A percentile compares a stretch with the other conserved stretches of the same genome.
phyloP scores from a whole-genome alignment of 257 asterid species.

The Phtheirospermum japonicum region DNA sequence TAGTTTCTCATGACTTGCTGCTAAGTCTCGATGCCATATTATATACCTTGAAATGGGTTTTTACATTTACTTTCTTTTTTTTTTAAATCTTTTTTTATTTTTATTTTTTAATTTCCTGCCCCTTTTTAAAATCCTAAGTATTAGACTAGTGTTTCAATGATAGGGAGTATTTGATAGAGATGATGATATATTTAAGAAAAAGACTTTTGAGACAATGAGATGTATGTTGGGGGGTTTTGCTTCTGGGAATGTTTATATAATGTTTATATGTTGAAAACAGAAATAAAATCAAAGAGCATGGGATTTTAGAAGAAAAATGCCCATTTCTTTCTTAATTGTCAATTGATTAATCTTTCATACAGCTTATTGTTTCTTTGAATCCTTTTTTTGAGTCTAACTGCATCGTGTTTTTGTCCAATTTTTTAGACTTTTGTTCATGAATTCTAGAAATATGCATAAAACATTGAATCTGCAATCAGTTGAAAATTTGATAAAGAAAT shows the following conservation, averaged over 20 bases:
- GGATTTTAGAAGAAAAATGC: constrained; percentile 26
- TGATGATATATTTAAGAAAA: constrained; percentile 37
- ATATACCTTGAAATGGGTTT: constrained; percentile 42
- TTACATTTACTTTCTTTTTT: constrained; percentile 19
- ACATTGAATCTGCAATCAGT: no score
- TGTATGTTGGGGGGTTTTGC: constrained; percentile 31
- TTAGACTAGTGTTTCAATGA: constrained; percentile 44
- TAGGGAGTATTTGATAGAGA: constrained; percentile 44
- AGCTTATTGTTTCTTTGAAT: background rate
- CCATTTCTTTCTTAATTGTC: constrained; percentile 25
- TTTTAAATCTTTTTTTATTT: constrained; percentile 3
- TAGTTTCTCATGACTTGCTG: constrained; percentile 30
- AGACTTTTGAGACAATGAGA: constrained; percentile 34
- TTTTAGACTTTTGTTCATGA: background rate
- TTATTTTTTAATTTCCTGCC: background rate
- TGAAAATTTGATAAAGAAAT: no score
- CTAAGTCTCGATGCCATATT: no score
- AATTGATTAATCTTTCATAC: no score
- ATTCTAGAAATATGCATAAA: no score
- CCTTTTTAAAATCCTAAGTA: constrained; percentile 31
- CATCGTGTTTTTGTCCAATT: background rate
- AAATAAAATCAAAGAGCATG: constrained; percentile 41
- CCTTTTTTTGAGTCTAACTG: background rate
- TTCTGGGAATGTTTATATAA: constrained; percentile 43
- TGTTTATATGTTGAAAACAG: constrained; percentile 45